Conservation (phyloP, 2,329 filamentous ascomycete genomes). For the Westerdykella ornata region DNA sequence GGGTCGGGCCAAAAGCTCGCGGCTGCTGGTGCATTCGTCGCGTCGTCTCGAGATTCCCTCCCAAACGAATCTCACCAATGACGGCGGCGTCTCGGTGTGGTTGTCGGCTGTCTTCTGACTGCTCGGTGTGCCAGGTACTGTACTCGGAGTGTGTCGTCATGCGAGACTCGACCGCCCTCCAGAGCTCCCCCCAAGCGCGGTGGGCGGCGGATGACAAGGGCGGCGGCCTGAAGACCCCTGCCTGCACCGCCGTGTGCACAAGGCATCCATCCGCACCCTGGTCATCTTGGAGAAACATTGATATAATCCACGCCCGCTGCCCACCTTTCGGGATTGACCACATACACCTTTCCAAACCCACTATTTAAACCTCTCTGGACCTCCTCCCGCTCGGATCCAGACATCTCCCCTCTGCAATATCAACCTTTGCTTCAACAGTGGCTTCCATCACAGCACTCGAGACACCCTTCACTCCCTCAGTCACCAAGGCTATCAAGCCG, state of each 20-base stretch:
- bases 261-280: constrained; percentile 18
- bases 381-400: constrained; percentile 8
- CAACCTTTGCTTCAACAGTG: constrained; percentile 20
- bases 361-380: constrained; percentile 6
- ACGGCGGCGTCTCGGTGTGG: constrained; percentile 10
- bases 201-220: constrained; percentile 12
- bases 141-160: constrained; percentile 25
- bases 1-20: constrained; percentile 7
- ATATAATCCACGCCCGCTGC: constrained; percentile 18
- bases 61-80: constrained; percentile 10
- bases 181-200: constrained; percentile 3
- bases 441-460: constrained; percentile 23
- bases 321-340: constrained; percentile 15
- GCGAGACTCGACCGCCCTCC: constrained; percentile 9
- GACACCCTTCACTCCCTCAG: constrained; percentile 16
- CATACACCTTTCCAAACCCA: constrained; percentile 10
- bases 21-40: constrained; percentile 18
- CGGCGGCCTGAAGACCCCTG: constrained; percentile 13
- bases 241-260: constrained; percentile 15
- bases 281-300: constrained; percentile 25
- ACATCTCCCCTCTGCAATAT: constrained; percentile 7
- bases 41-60: constrained; percentile 5
- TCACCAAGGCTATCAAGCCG: constrained; percentile 27
- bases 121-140: constrained; percentile 10
- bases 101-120: constrained; percentile 20